Evolutionary conservation across 148 eudicot species (phyloP), one percentile per base, ranked within the genome.

Genomic region (Vaccinium myrtillus): DNA sequence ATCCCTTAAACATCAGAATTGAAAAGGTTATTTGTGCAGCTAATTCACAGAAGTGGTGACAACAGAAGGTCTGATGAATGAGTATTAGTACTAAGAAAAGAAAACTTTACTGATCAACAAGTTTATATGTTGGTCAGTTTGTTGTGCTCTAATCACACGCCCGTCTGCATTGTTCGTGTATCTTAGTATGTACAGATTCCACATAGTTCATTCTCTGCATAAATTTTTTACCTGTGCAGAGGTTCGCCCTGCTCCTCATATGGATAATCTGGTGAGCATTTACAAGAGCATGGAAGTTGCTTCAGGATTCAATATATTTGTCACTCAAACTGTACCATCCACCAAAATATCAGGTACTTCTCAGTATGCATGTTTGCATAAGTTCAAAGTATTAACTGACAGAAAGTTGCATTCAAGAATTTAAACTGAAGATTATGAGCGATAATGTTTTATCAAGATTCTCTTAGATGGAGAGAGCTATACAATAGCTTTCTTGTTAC

Each of bases 171-270:
- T 2, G 27, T 70, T 32, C 49, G 0, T 2, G 2, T 70, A 27
- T 30, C 30, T 69, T 48, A 8, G 2, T 5, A 5, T 71, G 77
- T 11, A 18, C 18, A 2, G 11, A 73, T 30, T 50, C 70, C 56
- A 19, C 51, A n/a, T n/a, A 21, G 12, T 25, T 30, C 3, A 32
- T 82, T 53, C 7, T 46, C 51, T 15, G 21, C 51, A 36, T 73
- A 32, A 54, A 36, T 5, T 32, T 53, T 32, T 82, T 59, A 85
- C 86, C 91, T 90, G 49, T 90, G 92, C 90, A 97, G 99, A 97
- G 91, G 89, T 97, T 84, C 95, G 98, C 5, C 98, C 96, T 56
- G 96, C 98, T 86, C 99, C 98, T 39, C 99, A 97, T 84, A 97
- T 97, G 99, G 98, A 97, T 82, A 97, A 87, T 84, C 87, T 97